Conservation (phyloP, 225 moss, liverwort and hornwort genomes). For the Polytrichum commune region DNA sequence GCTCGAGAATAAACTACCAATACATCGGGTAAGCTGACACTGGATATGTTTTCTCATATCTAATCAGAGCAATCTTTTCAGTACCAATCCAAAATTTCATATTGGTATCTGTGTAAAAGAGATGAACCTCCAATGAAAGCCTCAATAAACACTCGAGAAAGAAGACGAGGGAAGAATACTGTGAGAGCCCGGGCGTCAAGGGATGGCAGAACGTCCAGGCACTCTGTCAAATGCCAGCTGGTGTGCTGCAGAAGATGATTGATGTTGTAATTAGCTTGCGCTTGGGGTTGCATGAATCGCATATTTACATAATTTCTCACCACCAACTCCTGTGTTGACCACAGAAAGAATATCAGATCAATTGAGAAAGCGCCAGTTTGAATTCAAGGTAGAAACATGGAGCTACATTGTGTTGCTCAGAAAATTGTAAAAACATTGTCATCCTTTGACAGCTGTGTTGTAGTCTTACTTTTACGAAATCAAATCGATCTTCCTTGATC, state of each 20-base stretch:
- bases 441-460: too few species aligned
- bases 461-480: constrained; percentile 65
- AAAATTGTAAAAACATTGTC: neutral
- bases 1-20: too few species aligned
- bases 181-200: constrained; percentile 57
- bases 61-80: too few species aligned
- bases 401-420: neutral
- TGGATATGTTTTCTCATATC: too few species aligned
- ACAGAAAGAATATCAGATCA: too few species aligned
- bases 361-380: too few species aligned
- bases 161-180: constrained; percentile 64
- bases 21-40: too few species aligned
- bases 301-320: constrained; percentile 72
- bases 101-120: constrained; percentile 6
- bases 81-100: constrained; percentile 7
- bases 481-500: constrained; percentile 79
- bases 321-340: constrained; percentile 67
- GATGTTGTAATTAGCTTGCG: constrained; percentile 81
- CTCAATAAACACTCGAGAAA: constrained; percentile 73
- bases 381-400: too few species aligned
- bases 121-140: constrained; percentile 68
- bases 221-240: constrained; percentile 79
- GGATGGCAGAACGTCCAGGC: constrained; percentile 63
- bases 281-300: constrained; percentile 87
- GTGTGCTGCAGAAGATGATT: constrained; percentile 74